Evolutionary conservation across 2,329 filamentous ascomycete genomes (phyloP), one percentile per base, ranked within the genome.

Genomic region (Xylariaceae sp.): DNA sequence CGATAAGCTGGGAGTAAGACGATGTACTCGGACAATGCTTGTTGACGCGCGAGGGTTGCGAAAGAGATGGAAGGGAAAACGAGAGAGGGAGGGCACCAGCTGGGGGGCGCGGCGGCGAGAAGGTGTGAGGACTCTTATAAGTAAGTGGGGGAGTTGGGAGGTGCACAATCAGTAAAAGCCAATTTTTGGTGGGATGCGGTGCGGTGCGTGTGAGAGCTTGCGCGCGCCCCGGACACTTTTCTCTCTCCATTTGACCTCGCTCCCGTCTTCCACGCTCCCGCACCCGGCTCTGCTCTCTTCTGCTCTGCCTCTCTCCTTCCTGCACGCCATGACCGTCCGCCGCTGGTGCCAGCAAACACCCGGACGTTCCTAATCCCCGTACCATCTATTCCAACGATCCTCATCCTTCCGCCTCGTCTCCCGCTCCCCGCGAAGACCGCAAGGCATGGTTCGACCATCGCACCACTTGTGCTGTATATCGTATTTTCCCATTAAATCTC

Each of bases 71-170:
- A 51, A 41, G 47, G 45, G 52, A 48, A 56, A 65, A 68, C 63
- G 67, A 63, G 67, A 66, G 66, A 70, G 69, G 66, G 64, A 64
- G 65, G 66, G 64, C 66, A 59, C 65, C 64, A 66, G 64, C 62
- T 67, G 60, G 62, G 66, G 65, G 68, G 66, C 68, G 66, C 66
- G 67, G 71, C 71, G 71, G 76, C 74, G 75, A 74, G 76, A 75
- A 76, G 71, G 74, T 67, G 73, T 72, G 69, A 67, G 69, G 77
- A 75, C 80, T 82, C 82, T 81, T 82, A 82, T 82, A 74, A n/a
- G 63, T 66, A 65, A 53, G 52, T 51, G 56, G 56, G 56, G 63
- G 75, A 71, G 71, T 75, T 76, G 71, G 69, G 72, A 67, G 71
- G 70, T 68, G 70, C 74, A 72, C 76, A 80, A 80, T 80, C 76